phyloP scores from a whole-genome alignment of 202 grass and related monocot species.

The Cymbopogon flexuosus region DNA sequence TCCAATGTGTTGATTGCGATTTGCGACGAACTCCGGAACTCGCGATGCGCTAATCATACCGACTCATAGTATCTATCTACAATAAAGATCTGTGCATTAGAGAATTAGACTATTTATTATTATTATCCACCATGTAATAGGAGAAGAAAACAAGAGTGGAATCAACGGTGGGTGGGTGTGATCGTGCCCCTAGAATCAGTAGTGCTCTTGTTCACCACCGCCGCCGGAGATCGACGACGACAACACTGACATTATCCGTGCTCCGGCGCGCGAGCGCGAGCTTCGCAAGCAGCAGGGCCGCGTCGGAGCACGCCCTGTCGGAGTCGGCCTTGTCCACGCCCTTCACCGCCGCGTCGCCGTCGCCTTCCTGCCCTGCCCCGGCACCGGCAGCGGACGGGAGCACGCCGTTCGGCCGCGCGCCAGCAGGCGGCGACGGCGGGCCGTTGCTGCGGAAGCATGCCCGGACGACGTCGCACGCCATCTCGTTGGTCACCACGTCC shows the following conservation, averaged over 20 bases:
- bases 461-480: constrained; percentile 61
- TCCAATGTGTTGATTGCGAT: neutral
- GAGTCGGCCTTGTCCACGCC: constrained; percentile 9
- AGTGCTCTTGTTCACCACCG: neutral
- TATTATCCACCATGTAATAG: neutral
- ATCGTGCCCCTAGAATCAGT: too few species aligned
- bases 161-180: too few species aligned
- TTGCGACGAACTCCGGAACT: neutral
- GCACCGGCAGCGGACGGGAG: neutral
- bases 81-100: neutral
- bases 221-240: constrained; percentile 59
- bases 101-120: neutral
- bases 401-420: neutral
- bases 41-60: neutral
- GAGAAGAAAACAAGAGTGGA: too few species aligned
- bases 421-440: neutral
- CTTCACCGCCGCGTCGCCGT: neutral
- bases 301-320: constrained; percentile 48
- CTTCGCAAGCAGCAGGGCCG: constrained; percentile 65
- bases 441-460: constrained; percentile 51
- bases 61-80: neutral
- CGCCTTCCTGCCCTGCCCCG: neutral
- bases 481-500: constrained; percentile 74
- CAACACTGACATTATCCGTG: constrained; percentile 67
- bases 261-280: constrained; percentile 67